Conservation (phyloP, 2,329 filamentous ascomycete species). For the Plenodomus biglobosus region DNA sequence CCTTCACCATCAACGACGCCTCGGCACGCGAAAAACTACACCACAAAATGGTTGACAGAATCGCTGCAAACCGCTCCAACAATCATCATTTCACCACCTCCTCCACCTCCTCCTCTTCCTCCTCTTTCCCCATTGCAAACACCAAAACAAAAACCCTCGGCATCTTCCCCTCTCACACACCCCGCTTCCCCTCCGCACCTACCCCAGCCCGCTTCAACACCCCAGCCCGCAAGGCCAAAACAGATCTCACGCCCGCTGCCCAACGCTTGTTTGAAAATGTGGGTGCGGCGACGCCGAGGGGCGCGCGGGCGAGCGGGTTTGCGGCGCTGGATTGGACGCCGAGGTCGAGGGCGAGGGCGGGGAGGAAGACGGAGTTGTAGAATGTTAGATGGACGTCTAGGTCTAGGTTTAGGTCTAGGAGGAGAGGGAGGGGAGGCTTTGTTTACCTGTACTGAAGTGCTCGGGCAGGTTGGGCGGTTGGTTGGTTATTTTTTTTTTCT, state of each 20-base stretch:
- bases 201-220: slow-evolving; percentile 68
- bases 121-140: too few species aligned
- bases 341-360: too few species aligned
- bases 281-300: slow-evolving; percentile 40
- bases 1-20: slow-evolving; percentile 76
- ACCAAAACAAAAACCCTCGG: slow-evolving; percentile 8
- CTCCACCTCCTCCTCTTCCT: too few species aligned
- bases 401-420: too few species aligned
- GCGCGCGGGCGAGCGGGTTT: slow-evolving; percentile 22
- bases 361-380: slow-evolving; percentile 4
- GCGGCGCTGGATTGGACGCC: slow-evolving; percentile 33
- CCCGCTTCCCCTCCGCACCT: slow-evolving; percentile 70
- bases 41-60: slow-evolving; percentile 62
- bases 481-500: not conserved
- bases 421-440: not conserved
- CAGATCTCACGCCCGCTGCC: slow-evolving; percentile 69
- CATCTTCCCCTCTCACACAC: slow-evolving; percentile 46
- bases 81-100: too few species aligned
- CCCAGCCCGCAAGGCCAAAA: slow-evolving; percentile 55
- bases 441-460: slow-evolving; percentile 27
- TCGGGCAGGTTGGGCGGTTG: slow-evolving; percentile 18
- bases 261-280: slow-evolving; percentile 51
- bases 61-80: slow-evolving; percentile 19
- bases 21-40: slow-evolving; percentile 77
- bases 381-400: too few species aligned